Percentiles rank a stretch among this genome's conserved stretches.
Conservation (phyloP, 257 asterid genomes). For the Ilex asprella region DNA sequence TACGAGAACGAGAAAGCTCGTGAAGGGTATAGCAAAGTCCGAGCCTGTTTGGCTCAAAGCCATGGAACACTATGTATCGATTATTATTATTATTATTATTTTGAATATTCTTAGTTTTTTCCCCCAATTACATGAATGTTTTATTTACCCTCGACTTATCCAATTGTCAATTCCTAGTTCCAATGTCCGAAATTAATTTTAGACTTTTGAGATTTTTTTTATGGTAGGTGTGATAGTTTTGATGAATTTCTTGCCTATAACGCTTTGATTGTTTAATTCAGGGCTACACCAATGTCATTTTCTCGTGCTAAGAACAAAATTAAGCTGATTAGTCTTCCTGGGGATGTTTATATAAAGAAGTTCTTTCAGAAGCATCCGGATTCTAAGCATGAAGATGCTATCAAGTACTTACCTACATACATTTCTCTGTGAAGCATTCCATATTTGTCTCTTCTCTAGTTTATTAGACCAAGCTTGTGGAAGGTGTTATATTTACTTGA, state of each 20-base stretch:
- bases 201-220: no score
- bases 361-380: constrained; percentile 67
- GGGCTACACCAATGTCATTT: constrained; percentile 87
- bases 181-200: no score
- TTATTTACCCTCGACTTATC: neutral
- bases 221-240: neutral
- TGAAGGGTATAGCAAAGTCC: constrained; percentile 73
- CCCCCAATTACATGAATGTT: no score
- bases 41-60: constrained; percentile 98
- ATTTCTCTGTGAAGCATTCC: neutral
- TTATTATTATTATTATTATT: neutral
- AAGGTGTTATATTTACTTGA: neutral
- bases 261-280: constrained; percentile 14
- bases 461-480: neutral
- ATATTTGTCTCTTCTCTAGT: neutral
- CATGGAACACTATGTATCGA: constrained; percentile 63
- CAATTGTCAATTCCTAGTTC: neutral
- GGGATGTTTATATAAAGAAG: constrained; percentile 65
- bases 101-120: neutral
- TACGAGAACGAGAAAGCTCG: constrained; percentile 69
- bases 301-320: constrained; percentile 69
- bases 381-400: constrained; percentile 59
- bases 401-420: constrained; percentile 43
- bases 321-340: constrained; percentile 60
- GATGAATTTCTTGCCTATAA: no score